These are phyloP conservation scores for Rhodotorula sp. DNA, from an alignment of 1,284 basidiomycete genomes.

Conservation along the genomic window DNA sequence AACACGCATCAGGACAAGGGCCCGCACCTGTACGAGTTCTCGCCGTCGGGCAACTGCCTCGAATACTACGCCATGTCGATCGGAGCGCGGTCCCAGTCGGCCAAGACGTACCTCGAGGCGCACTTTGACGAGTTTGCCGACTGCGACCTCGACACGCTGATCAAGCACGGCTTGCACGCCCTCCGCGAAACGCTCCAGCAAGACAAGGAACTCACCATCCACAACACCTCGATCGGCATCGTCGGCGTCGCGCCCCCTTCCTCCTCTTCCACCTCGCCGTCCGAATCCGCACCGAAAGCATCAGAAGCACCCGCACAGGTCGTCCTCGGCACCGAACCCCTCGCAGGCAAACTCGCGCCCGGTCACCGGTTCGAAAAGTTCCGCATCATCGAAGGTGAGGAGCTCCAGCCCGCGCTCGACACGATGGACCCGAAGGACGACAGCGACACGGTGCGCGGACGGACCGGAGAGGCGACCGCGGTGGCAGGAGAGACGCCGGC, in stretches of 20 bases:
- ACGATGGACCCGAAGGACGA: slow-evolving; percentile 37
- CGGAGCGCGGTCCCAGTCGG: slow-evolving; percentile 93
- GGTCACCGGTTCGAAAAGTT: slow-evolving; percentile 53
- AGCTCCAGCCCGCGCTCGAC: slow-evolving; percentile 42
- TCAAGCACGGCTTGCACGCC: slow-evolving; percentile 87
- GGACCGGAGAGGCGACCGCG: slow-evolving; percentile 12
- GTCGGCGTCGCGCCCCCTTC: slow-evolving; percentile 49
- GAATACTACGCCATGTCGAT: slow-evolving; percentile 99
- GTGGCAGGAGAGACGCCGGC: neutral
- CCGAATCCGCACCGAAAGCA: neutral
- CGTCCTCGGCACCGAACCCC: neutral
- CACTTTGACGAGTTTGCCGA: slow-evolving; percentile 83
- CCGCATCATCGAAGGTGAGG: slow-evolving; percentile 69
- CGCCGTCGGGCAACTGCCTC: slow-evolving; percentile 93
- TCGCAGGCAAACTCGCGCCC: slow-evolving; percentile 57
- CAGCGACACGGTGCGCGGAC: neutral
- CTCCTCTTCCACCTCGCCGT: slow-evolving; percentile 1
- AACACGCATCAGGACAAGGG: slow-evolving; percentile 53
- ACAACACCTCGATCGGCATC: slow-evolving; percentile 91
- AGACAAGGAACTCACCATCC: slow-evolving; percentile 86
- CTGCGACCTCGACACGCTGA: slow-evolving; percentile 69
- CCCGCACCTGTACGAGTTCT: slow-evolving; percentile 97
- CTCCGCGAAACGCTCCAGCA: slow-evolving; percentile 93
- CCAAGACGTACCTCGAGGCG: slow-evolving; percentile 97
- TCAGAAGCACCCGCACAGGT: neutral